Conservation (phyloP, 345 rosid genomes). For the Populus nigra region DNA sequence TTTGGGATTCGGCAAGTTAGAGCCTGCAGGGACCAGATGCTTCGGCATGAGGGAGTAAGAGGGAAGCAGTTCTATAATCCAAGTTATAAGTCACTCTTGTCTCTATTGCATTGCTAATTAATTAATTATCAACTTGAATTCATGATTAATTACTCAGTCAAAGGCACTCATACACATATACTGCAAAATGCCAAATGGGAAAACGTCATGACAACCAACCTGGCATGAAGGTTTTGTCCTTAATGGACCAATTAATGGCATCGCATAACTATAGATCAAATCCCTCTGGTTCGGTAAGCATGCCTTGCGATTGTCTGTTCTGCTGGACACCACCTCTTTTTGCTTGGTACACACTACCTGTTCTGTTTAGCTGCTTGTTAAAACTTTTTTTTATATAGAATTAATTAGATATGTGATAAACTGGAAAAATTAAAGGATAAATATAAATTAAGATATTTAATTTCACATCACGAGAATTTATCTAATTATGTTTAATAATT, state of each 20-base stretch:
- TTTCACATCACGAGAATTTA: no score
- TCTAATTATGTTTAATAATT: no score
- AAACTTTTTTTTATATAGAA: no score
- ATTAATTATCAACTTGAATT: background rate
- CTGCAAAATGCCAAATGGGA: background rate
- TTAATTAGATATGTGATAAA: no score
- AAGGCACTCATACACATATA: background rate
- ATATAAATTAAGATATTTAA: no score
- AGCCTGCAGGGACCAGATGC: constrained; percentile 15
- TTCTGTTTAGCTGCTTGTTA: no score
- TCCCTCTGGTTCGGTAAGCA: background rate
- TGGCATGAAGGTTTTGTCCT: background rate
- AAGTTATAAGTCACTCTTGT: constrained; percentile 12
- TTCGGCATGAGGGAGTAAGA: background rate
- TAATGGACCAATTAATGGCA: constrained; percentile 6
- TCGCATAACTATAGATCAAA: background rate
- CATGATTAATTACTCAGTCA: background rate
- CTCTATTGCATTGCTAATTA: background rate
- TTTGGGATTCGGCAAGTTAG: constrained; percentile 17
- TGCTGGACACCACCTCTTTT: no score
- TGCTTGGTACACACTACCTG: no score
- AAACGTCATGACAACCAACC: background rate
- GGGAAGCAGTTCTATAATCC: background rate
- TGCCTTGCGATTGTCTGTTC: background rate
- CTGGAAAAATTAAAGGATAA: no score